phyloP scores from a whole-genome alignment of 2,329 filamentous ascomycete genomes.

The Blastomyces percursus region DNA sequence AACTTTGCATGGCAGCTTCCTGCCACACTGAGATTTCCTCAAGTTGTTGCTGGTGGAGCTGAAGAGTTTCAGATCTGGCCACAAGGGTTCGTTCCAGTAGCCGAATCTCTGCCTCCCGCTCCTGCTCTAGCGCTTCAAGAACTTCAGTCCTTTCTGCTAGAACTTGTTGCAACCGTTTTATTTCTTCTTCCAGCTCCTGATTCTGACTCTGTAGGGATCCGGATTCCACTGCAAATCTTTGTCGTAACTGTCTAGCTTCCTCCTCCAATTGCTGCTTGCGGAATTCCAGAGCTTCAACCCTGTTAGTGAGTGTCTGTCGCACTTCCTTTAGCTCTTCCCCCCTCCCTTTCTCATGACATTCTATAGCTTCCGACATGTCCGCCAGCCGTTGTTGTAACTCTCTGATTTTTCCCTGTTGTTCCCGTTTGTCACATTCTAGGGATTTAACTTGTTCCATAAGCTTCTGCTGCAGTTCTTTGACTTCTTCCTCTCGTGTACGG shows the following conservation, averaged over 20 bases:
- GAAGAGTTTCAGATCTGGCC: not conserved
- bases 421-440: too few relatives aligned
- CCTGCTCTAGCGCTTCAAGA: not conserved
- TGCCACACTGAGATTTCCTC: not conserved
- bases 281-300: not conserved
- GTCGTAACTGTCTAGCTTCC: not conserved
- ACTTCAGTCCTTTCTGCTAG: not conserved
- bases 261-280: not conserved
- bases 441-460: too few relatives aligned
- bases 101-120: not conserved
- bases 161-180: not conserved
- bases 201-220: not conserved
- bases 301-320: not conserved
- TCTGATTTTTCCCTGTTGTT: too few relatives aligned
- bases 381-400: too few relatives aligned
- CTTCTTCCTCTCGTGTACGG: too few relatives aligned
- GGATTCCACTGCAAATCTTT: not conserved
- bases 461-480: too few relatives aligned
- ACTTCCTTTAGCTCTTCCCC: not conserved
- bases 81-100: not conserved
- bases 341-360: too few relatives aligned
- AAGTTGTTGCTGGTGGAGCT: not conserved
- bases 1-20: not conserved
- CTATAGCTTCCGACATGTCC: too few relatives aligned
- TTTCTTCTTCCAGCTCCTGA: not conserved